Evolutionary conservation across 768 basidiomycete species (phyloP).

Genomic region (Boletus vermiculosoides): DNA sequence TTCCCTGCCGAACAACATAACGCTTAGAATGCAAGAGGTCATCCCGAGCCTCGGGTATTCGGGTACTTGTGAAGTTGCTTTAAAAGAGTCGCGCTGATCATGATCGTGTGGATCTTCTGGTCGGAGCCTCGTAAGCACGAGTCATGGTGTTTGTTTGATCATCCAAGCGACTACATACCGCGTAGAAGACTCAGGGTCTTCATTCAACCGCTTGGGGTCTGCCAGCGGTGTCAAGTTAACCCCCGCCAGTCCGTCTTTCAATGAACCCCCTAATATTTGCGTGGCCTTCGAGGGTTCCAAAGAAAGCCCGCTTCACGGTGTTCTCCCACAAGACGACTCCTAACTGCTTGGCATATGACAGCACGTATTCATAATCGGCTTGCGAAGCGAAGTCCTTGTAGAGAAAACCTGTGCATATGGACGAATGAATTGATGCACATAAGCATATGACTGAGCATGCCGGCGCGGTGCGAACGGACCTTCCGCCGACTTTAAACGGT

Average conservation of each 20-base stretch:
- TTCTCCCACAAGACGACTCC: slow-evolving; percentile 86
- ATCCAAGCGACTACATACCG: slow-evolving; percentile 8
- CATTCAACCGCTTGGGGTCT: background rate
- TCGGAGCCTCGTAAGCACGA: background rate
- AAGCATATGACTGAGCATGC: slow-evolving; percentile 12
- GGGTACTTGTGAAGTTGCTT: background rate
- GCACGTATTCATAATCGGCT: slow-evolving; percentile 84
- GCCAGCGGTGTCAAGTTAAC: slow-evolving; percentile 13
- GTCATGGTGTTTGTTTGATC: background rate
- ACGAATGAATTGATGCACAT: slow-evolving; percentile 3
- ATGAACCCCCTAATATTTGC: slow-evolving; percentile 77
- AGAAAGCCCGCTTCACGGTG: slow-evolving; percentile 70
- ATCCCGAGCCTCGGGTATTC: slow-evolving; percentile 13
- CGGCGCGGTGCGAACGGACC: slow-evolving; percentile 46
- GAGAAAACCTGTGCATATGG: slow-evolving; percentile 63
- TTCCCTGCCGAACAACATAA: slow-evolving; percentile 8
- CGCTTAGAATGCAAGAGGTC: slow-evolving; percentile 9
- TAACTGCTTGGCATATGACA: slow-evolving; percentile 81
- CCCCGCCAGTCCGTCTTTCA: slow-evolving; percentile 58
- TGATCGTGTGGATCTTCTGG: slow-evolving; percentile 6
- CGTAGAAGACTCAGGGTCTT: slow-evolving; percentile 1
- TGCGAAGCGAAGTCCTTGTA: slow-evolving; percentile 86
- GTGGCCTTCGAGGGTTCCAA: slow-evolving; percentile 77
- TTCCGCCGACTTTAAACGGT: slow-evolving; percentile 84
- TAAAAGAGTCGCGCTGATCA: slow-evolving; percentile 12